Evolutionary conservation across 805 yeast genomes (phyloP).

Genomic region (Zygotorulaspora chibaensis): DNA sequence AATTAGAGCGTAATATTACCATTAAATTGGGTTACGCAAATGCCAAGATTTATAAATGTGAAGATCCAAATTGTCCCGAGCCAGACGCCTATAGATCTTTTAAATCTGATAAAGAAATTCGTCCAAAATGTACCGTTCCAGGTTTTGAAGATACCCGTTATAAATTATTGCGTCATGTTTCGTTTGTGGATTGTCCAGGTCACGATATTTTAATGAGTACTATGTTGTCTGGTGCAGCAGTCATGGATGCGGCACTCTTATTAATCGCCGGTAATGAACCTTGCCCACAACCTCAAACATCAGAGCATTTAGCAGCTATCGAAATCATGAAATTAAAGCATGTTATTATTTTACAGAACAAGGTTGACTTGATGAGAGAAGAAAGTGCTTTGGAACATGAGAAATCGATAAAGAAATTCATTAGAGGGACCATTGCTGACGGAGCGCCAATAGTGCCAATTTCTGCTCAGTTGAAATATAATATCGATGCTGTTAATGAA

Average conservation of each 20-base stretch:
- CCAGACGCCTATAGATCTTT: slow-evolving; percentile 95
- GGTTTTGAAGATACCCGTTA: slow-evolving; percentile 83
- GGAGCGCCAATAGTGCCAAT: slow-evolving; percentile 99
- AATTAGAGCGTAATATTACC: slow-evolving; percentile 97
- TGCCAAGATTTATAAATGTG: slow-evolving; percentile 95
- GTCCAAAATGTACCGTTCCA: slow-evolving; percentile 84
- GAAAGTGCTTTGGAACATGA: slow-evolving; percentile 95
- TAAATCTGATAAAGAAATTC: slow-evolving; percentile 90
- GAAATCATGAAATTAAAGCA: slow-evolving; percentile 98
- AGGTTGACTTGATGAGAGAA: slow-evolving; percentile 97
- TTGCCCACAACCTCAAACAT: slow-evolving; percentile 99
- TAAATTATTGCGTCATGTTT: slow-evolving; percentile 88
- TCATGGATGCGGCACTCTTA: slow-evolving; percentile 97
- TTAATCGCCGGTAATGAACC: slow-evolving; percentile 97
- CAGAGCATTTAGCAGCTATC: slow-evolving; percentile 98
- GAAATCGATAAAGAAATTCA: slow-evolving; percentile 84
- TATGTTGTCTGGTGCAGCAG: slow-evolving; percentile 99
- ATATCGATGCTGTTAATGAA: slow-evolving; percentile 97
- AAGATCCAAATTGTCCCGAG: slow-evolving; percentile 77
- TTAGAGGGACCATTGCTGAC: slow-evolving; percentile 97
- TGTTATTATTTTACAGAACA: slow-evolving; percentile 92
- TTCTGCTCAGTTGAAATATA: slow-evolving; percentile 96
- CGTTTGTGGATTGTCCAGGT: slow-evolving; percentile 99
- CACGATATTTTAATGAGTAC: slow-evolving; percentile 99
- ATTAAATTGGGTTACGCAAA: slow-evolving; percentile 98